Percentiles rank a stretch among this genome's conserved stretches.
These are phyloP conservation scores for Ambrosiella xylebori DNA, from an alignment of 2,329 filamentous ascomycete genomes.

Conservation along the genomic window DNA sequence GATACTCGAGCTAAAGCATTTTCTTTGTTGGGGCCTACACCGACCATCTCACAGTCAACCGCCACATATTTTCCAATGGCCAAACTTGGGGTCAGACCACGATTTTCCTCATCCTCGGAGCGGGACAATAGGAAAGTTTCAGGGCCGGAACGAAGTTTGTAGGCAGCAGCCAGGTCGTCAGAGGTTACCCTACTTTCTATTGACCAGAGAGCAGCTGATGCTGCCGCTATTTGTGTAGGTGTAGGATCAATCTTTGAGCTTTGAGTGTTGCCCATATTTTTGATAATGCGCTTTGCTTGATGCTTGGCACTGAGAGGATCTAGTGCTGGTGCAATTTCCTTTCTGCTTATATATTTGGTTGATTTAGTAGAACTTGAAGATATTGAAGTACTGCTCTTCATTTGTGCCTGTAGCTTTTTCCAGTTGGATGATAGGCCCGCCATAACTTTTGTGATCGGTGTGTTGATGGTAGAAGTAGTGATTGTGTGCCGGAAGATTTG, in stretches of 20 bases:
- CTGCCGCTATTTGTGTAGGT: conserved; percentile 21
- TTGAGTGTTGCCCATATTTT: conserved; percentile 38
- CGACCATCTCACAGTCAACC: conserved; percentile 98
- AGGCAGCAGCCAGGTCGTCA: conserved; percentile 43
- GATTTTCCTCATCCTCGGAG: conserved; percentile 39
- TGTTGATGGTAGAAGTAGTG: too few relatives aligned
- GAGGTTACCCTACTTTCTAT: conserved; percentile 43
- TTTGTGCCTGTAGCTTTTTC: conserved; percentile 56
- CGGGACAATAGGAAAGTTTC: conserved; percentile 31
- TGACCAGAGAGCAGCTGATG: conserved; percentile 42
- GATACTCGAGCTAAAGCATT: conserved; percentile 75
- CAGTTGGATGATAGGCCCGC: conserved; percentile 49
- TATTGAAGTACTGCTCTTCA: conserved; percentile 26
- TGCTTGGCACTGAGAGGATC: conserved; percentile 13
- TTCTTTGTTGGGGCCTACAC: conserved; percentile 53
- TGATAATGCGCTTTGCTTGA: conserved; percentile 15
- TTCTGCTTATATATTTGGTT: conserved; percentile 17
- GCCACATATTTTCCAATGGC: conserved; percentile 79
- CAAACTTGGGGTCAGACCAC: conserved; percentile 41
- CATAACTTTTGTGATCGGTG: background rate
- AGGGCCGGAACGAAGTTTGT: conserved; percentile 33
- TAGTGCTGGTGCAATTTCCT: conserved; percentile 9
- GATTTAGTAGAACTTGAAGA: conserved; percentile 16
- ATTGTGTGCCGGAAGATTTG: too few relatives aligned
- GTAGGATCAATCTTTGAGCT: conserved; percentile 28